Percentiles rank a stretch among this genome's conserved stretches.
Conservation (phyloP, 2,329 filamentous ascomycete species). For the Colletotrichum coccodes region DNA sequence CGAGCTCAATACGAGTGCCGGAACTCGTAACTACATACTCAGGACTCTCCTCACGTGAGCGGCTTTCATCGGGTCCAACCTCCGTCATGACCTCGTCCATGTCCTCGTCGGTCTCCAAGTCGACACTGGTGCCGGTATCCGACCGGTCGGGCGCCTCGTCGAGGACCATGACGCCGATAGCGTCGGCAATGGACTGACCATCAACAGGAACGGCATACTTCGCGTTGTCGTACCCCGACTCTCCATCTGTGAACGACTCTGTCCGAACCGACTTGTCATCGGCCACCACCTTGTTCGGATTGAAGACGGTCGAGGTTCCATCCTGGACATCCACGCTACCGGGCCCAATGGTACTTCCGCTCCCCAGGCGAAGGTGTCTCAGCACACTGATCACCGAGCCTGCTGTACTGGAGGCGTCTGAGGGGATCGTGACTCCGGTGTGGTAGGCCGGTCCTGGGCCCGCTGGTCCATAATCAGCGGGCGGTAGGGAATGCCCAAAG, state of each 20-base stretch:
- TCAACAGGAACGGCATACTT: slow-evolving; percentile 44
- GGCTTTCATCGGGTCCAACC: slow-evolving; percentile 21
- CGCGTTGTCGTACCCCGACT: slow-evolving; percentile 47
- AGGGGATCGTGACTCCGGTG: slow-evolving; percentile 52
- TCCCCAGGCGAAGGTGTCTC: slow-evolving; percentile 43
- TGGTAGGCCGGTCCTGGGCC: slow-evolving; percentile 59
- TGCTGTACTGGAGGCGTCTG: slow-evolving; percentile 44
- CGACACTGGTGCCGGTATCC: slow-evolving; percentile 1
- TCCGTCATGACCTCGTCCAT: slow-evolving; percentile 24
- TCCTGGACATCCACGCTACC: slow-evolving; percentile 50
- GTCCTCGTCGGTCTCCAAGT: slow-evolving; percentile 1
- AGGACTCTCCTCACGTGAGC: slow-evolving; percentile 8
- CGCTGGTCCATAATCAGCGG: slow-evolving; percentile 54
- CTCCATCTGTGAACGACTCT: slow-evolving; percentile 47
- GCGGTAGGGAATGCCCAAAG: slow-evolving; percentile 53
- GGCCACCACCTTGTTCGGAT: slow-evolving; percentile 43
- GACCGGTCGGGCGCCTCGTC: slow-evolving; percentile 19
- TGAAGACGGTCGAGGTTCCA: slow-evolving; percentile 49
- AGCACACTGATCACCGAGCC: slow-evolving; percentile 49
- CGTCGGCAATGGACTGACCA: slow-evolving; percentile 39
- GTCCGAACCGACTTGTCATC: slow-evolving; percentile 46
- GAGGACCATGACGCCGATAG: slow-evolving; percentile 14
- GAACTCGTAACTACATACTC: background rate
- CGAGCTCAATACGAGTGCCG: background rate
- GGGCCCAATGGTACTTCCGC: slow-evolving; percentile 46